phyloP scores from a whole-genome alignment of 2,329 filamentous ascomycete genomes.

The Colletotrichum higginsianum region DNA sequence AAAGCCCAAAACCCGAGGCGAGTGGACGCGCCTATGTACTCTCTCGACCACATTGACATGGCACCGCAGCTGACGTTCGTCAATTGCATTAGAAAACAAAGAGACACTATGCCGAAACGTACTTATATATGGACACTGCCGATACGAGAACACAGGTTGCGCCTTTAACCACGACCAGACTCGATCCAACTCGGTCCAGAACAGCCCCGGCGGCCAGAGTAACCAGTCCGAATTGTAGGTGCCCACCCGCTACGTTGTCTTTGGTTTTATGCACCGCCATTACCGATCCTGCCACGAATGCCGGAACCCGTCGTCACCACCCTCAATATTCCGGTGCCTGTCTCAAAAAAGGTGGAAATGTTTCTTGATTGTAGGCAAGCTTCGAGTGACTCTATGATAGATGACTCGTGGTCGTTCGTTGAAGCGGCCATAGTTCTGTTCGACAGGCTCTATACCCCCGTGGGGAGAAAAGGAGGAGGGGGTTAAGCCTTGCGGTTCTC shows the following conservation, averaged over 20 bases:
- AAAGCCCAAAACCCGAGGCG: constrained; percentile 70
- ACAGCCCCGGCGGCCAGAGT: constrained; percentile 36
- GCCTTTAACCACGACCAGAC: constrained; percentile 89
- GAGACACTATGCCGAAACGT: constrained; percentile 94
- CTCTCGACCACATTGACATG: constrained; percentile 38
- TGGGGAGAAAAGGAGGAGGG: neutral
- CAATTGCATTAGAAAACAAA: constrained; percentile 75
- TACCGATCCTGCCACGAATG: neutral
- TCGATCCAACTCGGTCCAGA: constrained; percentile 60
- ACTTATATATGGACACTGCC: constrained; percentile 92
- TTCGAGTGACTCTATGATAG: neutral
- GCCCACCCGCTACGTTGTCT: constrained; percentile 12
- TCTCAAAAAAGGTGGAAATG: neutral
- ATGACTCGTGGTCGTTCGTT: neutral
- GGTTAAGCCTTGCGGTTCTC: neutral
- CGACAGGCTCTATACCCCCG: neutral
- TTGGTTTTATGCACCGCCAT: neutral
- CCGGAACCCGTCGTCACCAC: neutral
- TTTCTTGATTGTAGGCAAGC: neutral
- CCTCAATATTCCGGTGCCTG: neutral
- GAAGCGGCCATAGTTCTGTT: neutral
- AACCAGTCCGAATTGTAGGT: constrained; percentile 67
- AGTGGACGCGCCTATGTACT: constrained; percentile 45
- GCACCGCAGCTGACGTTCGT: constrained; percentile 42
- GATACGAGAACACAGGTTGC: constrained; percentile 92